Base-by-base conservation (phyloP, 805 yeast species). In the Ogataea wickerhamii region DNA sequence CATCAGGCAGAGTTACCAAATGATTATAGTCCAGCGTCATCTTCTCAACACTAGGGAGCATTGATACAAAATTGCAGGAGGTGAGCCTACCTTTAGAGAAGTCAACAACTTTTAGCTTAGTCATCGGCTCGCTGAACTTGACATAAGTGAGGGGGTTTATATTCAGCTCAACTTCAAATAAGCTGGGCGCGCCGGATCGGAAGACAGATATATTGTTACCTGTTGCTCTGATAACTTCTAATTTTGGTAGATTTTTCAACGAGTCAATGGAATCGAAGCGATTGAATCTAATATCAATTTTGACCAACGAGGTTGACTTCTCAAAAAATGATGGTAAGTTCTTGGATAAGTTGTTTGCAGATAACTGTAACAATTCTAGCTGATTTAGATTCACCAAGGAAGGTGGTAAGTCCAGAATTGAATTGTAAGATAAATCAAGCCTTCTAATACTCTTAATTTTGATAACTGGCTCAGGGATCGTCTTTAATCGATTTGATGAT, bases 61-160 rank as follows among this genome's bases (percentile, higher is more conserved):
- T 73, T 6, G 70, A 59, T 30, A 88, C 69, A 41, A 88, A 76
- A 1, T 89, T 82, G 20, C 93, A 66, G 5, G 85, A 70, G 0
- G 96, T 77, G 34, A 93, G 65, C 51, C 86, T 87, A 1, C 96
- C 96, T 53, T 83, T 84, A 7, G 85, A 77, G 37, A 93, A 65
- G 44, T 87, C 87, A 34, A 93, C 68, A 13, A 79, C 76, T 2
- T 87, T 80, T 57, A 88, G 67, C 44, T 76, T 71, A 8, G 70
- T 67, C 58, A 86, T 74, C 13, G 64, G 58, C 17, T 70, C 58
- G 23, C 74, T 76, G 44, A 80, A 73, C 20, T 67, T 67, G 45
- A 86, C 71, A 40, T 75, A 71, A 0, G 96, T 87, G 38, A 88
- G 76, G 4, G 96, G 97, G 57, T 88, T 89, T 55, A 83, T 76